phyloP scores from a whole-genome alignment of 805 yeast species.

The Candida sithepensis region DNA sequence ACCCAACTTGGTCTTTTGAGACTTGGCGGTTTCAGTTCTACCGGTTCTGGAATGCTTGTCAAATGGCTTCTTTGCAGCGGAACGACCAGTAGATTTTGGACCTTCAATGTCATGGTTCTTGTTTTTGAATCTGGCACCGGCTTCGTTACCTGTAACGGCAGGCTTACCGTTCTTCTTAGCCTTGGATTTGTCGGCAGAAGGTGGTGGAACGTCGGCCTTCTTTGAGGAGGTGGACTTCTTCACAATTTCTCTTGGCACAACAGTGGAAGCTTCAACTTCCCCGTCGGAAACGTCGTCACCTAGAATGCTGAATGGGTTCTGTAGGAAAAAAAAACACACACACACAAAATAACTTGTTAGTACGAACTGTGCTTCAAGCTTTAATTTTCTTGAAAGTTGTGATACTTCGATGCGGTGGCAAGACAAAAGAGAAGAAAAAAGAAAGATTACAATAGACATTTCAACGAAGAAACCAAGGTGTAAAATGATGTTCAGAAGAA shows the following conservation, averaged over 20 bases:
- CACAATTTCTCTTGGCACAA: constrained; percentile 71
- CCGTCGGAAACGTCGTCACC: constrained; percentile 89
- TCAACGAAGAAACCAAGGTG: too few relatives aligned
- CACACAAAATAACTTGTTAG: too few relatives aligned
- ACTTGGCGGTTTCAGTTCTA: constrained; percentile 81
- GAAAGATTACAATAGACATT: too few relatives aligned
- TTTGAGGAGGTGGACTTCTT: constrained; percentile 81
- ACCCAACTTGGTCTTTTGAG: constrained; percentile 86
- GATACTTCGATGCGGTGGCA: too few relatives aligned
- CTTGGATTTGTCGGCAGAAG: constrained; percentile 75
- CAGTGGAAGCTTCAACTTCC: constrained; percentile 47
- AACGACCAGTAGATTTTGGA: constrained; percentile 45
- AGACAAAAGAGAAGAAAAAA: too few relatives aligned
- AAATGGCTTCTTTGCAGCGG: constrained; percentile 47
- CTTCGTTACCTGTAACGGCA: constrained; percentile 83
- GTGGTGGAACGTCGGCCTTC: constrained; percentile 80
- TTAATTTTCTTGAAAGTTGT: too few relatives aligned
- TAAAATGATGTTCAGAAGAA: too few relatives aligned
- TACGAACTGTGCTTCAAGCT: too few relatives aligned
- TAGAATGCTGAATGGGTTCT: constrained; percentile 81
- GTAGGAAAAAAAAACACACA: too few relatives aligned
- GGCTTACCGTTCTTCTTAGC: constrained; percentile 70
- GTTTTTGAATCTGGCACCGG: constrained; percentile 70
- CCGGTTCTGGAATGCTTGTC: constrained; percentile 89
- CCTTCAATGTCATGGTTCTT: constrained; percentile 65